Evolutionary conservation across 129 eudicot species (phyloP).

Genomic region (Oenanthe sinensis): DNA sequence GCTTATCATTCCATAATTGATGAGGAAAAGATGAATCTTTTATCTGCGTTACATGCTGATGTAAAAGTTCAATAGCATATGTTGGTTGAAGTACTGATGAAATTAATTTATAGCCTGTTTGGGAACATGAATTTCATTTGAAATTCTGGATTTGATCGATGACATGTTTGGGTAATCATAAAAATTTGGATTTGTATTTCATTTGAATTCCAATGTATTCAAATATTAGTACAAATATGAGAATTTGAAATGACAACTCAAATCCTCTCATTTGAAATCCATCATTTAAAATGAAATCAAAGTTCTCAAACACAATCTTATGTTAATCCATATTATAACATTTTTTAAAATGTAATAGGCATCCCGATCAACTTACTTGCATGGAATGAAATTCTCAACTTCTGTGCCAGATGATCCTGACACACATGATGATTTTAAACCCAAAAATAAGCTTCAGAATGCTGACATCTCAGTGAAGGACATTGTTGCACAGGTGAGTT

Average conservation of each 20-base stretch:
- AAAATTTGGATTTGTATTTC: too few relatives aligned
- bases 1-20: neutral
- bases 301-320: too few relatives aligned
- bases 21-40: neutral
- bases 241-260: too few relatives aligned
- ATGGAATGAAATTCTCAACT: slow-evolving; percentile 53
- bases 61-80: neutral
- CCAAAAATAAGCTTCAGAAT: slow-evolving; percentile 55
- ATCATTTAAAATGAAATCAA: too few relatives aligned
- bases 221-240: too few relatives aligned
- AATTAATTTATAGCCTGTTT: too few relatives aligned
- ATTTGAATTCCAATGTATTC: too few relatives aligned
- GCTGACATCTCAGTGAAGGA: slow-evolving; percentile 57
- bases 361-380: slow-evolving; percentile 38
- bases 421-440: slow-evolving; percentile 92
- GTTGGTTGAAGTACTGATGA: neutral
- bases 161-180: too few relatives aligned
- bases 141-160: too few relatives aligned
- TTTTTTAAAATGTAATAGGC: slow-evolving; percentile 29
- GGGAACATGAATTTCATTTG: too few relatives aligned
- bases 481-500: slow-evolving; percentile 78
- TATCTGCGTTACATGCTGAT: neutral
- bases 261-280: too few relatives aligned
- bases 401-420: slow-evolving; percentile 70
- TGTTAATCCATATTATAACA: neutral